Evolutionary conservation across 2,329 filamentous ascomycete genomes (phyloP), one percentile per base, ranked within the genome.

Genomic region (Torrubiellomyces zombiae): DNA sequence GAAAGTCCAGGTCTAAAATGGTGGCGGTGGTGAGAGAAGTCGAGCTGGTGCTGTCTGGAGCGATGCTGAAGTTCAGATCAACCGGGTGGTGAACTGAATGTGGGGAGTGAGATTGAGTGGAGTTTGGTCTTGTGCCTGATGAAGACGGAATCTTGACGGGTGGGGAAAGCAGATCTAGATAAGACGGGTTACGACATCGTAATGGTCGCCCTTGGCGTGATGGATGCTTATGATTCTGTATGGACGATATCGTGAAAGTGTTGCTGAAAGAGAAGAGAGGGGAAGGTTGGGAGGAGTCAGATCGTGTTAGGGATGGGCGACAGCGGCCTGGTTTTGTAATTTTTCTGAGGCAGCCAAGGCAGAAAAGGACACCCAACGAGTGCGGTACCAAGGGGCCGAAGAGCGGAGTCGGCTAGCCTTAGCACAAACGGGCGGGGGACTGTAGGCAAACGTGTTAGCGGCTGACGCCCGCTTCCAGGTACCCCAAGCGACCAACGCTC

Each of bases 21-120:
- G 57, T 70, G 55, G 56, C 55, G 60, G 61, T 62, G 44, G 47
- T 50, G 42, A 25, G 24, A 33, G 57, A 65, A 68, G 63, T 67
- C 39, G 53, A 58, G 67, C 62, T 57, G 56, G 51, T 56, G 61
- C 58, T 61, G 46, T 45, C 44, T 49, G 58, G 53, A 63, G 68
- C 66, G 55, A 56, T 55, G 62, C 62, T 63, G 44, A 58, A 71
- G 67, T 75, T 75, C 73, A 78, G 69, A 46, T 67, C 65, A 54
- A 66, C 67, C 67, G 53, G 54, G 59, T 59, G 51, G 63, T 64
- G 66, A 64, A 39, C 45, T 54, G 45, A 48, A 45, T 35, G 32
- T 34, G 45, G 45, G 34, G 46, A 38, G n/a, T n/a, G n/a, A 34
- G 47, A 38, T 53, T 50, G 58, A 63, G 61, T 56, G 55, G 63